These are phyloP conservation scores for Trichothecium sympodiale DNA, from an alignment of 2,329 filamentous ascomycete species.

Conservation along the genomic window DNA sequence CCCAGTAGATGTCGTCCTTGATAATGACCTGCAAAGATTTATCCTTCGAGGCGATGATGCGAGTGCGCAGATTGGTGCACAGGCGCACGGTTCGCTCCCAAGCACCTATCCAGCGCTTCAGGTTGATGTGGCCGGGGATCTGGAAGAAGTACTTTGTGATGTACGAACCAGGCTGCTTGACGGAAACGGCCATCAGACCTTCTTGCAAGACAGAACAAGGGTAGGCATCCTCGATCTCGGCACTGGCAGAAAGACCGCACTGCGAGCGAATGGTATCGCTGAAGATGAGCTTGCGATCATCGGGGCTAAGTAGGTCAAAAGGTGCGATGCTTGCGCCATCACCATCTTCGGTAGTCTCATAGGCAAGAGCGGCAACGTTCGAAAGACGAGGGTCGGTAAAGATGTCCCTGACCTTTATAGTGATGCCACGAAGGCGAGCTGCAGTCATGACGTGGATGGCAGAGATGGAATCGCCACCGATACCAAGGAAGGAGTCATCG, in stretches of 20 bases:
- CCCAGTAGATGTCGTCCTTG: conserved; percentile 2
- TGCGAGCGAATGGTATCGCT: neutral
- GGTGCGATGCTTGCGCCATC: neutral
- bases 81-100: conserved; percentile 10
- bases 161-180: conserved; percentile 22
- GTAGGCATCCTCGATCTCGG: conserved; percentile 32
- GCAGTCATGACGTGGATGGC: conserved; percentile 8
- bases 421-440: neutral
- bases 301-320: neutral
- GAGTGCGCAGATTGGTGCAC: conserved; percentile 4
- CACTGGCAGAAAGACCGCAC: conserved; percentile 2
- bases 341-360: neutral
- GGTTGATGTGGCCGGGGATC: conserved; percentile 9
- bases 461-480: conserved; percentile 10
- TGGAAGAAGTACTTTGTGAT: conserved; percentile 15
- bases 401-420: conserved; percentile 8
- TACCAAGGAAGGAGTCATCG: conserved; percentile 6
- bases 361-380: neutral
- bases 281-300: conserved; percentile 1
- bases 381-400: conserved; percentile 6
- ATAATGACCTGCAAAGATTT: conserved; percentile 3
- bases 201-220: conserved; percentile 38
- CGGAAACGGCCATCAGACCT: conserved; percentile 34
- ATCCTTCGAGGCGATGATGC: conserved; percentile 4
- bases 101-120: conserved; percentile 13